A percentile compares a stretch with the other conserved stretches of the same genome.
These are phyloP conservation scores for Trypanosoma conorhini DNA, from an alignment of 208 protist species.

Conservation along the genomic window DNA sequence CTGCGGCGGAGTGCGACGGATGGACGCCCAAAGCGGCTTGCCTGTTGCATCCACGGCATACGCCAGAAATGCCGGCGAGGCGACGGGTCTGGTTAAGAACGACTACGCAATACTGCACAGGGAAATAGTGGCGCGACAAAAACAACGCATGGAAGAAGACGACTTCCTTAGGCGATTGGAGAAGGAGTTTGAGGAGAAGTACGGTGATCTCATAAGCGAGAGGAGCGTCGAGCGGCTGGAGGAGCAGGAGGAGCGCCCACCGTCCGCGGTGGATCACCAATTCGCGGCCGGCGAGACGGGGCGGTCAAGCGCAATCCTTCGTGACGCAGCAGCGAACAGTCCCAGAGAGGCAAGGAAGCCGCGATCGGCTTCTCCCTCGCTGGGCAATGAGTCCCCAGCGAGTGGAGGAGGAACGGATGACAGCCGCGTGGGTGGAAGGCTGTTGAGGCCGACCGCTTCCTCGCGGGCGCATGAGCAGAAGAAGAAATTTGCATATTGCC, in stretches of 20 bases:
- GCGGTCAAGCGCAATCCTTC: neutral
- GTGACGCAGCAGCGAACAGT: neutral
- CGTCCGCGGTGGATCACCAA: neutral
- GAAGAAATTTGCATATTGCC: constrained; percentile 15
- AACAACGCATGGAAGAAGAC: constrained; percentile 14
- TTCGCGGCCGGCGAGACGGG: neutral
- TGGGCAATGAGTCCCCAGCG: neutral
- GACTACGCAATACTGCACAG: constrained; percentile 12
- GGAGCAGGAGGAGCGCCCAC: neutral
- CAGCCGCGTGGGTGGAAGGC: neutral
- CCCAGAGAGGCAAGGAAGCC: neutral
- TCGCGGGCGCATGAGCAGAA: constrained; percentile 19
- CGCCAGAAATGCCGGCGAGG: neutral
- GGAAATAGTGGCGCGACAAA: constrained; percentile 9
- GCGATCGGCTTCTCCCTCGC: neutral
- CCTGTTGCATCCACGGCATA: neutral
- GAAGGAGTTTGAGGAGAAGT: constrained; percentile 25
- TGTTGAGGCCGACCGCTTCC: constrained; percentile 18
- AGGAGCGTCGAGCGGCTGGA: neutral
- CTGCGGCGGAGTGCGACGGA: neutral
- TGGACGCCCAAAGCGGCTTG: neutral
- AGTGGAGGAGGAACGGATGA: neutral
- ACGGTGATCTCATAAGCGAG: constrained; percentile 20
- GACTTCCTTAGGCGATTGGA: constrained; percentile 23
- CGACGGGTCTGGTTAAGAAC: neutral